Percentiles rank a stretch among this genome's conserved stretches.
Conservation (phyloP, 2,329 filamentous ascomycete genomes). For the Fusarium camptoceras region DNA sequence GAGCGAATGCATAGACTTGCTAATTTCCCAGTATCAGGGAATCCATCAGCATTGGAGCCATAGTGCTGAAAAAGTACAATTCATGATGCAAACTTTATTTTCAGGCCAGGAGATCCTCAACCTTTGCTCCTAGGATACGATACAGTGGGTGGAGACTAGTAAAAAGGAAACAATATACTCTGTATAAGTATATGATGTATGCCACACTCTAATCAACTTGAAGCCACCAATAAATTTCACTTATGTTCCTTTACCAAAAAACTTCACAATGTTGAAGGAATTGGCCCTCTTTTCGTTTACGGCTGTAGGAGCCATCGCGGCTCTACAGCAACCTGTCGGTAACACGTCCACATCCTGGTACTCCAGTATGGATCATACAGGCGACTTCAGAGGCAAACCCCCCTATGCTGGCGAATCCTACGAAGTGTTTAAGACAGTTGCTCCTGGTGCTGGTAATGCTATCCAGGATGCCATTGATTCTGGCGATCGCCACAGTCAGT, state of each 20-base stretch:
- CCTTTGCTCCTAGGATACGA: no score
- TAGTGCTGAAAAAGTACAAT: no score
- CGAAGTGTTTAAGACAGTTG: neutral
- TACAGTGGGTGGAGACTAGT: no score
- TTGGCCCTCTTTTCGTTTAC: neutral
- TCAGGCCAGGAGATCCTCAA: no score
- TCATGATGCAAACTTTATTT: no score
- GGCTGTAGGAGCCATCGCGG: neutral
- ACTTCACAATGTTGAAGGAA: neutral
- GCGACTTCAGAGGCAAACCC: neutral
- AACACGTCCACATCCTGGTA: neutral
- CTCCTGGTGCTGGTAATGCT: neutral
- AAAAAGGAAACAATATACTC: no score
- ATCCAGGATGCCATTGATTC: neutral
- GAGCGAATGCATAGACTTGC: no score
- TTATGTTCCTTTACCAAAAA: neutral
- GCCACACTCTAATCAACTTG: neutral
- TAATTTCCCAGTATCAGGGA: no score
- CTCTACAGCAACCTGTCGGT: neutral
- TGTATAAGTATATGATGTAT: no score
- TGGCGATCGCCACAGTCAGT: neutral
- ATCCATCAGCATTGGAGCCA: no score
- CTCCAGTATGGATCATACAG: neutral
- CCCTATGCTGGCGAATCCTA: neutral
- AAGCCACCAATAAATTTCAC: neutral